phyloP scores from a whole-genome alignment of 345 rosid genomes.

The Murraya paniculata region DNA sequence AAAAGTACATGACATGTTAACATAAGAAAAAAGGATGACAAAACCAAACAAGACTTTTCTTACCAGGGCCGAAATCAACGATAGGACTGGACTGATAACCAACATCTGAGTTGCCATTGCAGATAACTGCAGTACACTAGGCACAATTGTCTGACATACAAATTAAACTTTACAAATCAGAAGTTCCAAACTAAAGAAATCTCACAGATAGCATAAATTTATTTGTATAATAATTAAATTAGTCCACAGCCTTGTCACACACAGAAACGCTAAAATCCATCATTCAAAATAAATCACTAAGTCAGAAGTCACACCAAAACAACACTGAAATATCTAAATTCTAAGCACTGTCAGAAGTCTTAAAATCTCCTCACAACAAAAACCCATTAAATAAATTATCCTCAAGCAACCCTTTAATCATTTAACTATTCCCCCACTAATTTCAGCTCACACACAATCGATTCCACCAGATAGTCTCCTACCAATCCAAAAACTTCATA shows the following conservation, averaged over 20 bases:
- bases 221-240: not conserved
- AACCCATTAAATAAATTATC: not conserved
- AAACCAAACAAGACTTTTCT: slow-evolving; percentile 21
- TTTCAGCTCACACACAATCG: not conserved
- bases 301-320: not conserved
- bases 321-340: not conserved
- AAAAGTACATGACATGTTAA: not conserved
- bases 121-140: slow-evolving; percentile 69
- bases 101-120: slow-evolving; percentile 84
- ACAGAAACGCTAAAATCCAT: not conserved
- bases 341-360: not conserved
- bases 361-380: not conserved
- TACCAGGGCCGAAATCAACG: slow-evolving; percentile 77
- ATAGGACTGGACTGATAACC: slow-evolving; percentile 70
- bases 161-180: slow-evolving; percentile 1
- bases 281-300: not conserved
- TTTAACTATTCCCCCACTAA: not conserved
- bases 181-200: not conserved
- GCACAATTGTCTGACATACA: slow-evolving; percentile 67
- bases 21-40: not conserved
- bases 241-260: not conserved
- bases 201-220: not conserved
- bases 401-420: not conserved
- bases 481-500: not conserved
- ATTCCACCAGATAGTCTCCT: not conserved